A percentile compares a stretch with the other conserved stretches of the same genome.
Conservation (phyloP, 148 eudicot species). For the Tetragonia tetragonoides region DNA sequence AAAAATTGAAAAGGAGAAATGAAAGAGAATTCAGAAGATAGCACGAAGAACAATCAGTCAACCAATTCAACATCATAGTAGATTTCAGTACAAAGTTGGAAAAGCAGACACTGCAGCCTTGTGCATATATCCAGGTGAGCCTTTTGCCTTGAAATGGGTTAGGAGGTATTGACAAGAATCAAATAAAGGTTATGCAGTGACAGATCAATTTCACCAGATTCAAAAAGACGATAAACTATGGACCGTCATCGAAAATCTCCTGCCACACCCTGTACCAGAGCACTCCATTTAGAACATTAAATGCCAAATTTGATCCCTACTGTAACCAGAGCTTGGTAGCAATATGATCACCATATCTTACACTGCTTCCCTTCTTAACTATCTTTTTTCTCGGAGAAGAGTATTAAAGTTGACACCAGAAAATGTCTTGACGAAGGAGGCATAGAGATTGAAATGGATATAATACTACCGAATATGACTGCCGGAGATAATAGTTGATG, state of each 20-base stretch:
- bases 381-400: neutral
- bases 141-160: neutral
- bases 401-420: neutral
- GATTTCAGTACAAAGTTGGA: neutral
- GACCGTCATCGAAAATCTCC: no score
- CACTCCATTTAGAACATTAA: neutral
- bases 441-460: neutral
- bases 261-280: neutral
- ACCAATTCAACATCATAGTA: neutral
- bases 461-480: neutral
- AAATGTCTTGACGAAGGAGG: neutral
- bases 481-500: neutral
- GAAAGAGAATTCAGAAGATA: neutral
- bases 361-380: neutral
- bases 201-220: neutral
- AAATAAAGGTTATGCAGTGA: neutral
- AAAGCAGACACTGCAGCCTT: neutral
- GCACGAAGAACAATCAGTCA: neutral
- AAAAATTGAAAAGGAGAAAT: neutral
- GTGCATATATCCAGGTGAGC: neutral
- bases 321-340: no score
- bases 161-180: neutral
- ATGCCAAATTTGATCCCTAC: neutral
- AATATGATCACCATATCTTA: neutral
- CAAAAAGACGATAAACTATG: neutral